A percentile compares a stretch with the other conserved stretches of the same genome.
phyloP scores from a whole-genome alignment of 192 early-diverging fungal genomes.

The Paraglomus brasilianum region DNA sequence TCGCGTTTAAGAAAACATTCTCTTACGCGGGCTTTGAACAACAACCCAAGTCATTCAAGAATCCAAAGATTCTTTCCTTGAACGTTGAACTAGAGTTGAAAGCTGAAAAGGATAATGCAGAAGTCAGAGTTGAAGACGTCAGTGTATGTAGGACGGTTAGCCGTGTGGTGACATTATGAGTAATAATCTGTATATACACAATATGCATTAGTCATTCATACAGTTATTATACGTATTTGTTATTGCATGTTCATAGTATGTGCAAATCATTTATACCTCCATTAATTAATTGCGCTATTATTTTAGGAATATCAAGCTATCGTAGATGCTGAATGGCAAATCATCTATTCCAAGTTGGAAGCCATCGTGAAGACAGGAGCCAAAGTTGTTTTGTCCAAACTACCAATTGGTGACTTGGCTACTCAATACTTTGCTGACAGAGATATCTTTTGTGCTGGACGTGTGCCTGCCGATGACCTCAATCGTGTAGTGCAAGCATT shows the following conservation, averaged over 20 bases:
- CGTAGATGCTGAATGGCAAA: slow-evolving; percentile 98
- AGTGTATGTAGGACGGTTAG: slow-evolving; percentile 37
- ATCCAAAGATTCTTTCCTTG: slow-evolving; percentile 88
- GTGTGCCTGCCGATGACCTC: slow-evolving; percentile 91
- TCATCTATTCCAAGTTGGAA: slow-evolving; percentile 98
- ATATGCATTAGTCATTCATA: not conserved
- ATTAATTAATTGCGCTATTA: not conserved
- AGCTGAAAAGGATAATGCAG: slow-evolving; percentile 99
- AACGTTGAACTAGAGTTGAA: slow-evolving; percentile 99
- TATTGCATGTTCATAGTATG: too few relatives aligned
- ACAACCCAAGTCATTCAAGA: slow-evolving; percentile 92
- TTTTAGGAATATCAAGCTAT: slow-evolving; percentile 95
- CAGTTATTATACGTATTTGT: not conserved
- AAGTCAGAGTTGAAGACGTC: slow-evolving; percentile 95
- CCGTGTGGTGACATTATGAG: slow-evolving; percentile 2
- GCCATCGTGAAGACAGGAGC: slow-evolving; percentile 93
- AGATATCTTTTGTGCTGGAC: slow-evolving; percentile 98
- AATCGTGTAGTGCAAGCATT: slow-evolving; percentile 93
- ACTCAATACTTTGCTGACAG: slow-evolving; percentile 99
- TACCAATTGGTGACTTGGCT: slow-evolving; percentile 98
- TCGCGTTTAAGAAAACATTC: slow-evolving; percentile 99
- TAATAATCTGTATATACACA: not conserved
- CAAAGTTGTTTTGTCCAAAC: slow-evolving; percentile 94
- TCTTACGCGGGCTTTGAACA: slow-evolving; percentile 99
- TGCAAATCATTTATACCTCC: not conserved